Evolutionary conservation across 2,329 filamentous ascomycete species (phyloP), one percentile per base, ranked within the genome.

Genomic region (Diplodia intermedia): DNA sequence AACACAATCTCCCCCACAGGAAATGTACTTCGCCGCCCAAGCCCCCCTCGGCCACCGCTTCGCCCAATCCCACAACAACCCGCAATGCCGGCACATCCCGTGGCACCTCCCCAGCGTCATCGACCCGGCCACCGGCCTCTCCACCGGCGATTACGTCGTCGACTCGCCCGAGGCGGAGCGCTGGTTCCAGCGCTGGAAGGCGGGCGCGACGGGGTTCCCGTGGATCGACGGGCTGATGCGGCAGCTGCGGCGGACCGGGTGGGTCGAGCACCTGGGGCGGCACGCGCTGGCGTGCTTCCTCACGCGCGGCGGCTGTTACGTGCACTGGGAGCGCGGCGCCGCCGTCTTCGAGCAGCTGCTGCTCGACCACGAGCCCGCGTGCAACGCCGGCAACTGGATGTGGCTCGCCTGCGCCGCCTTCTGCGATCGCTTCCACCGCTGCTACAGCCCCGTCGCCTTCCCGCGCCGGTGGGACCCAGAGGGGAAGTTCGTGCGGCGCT

Each of bases 1-100:
- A 53, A 18, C n/a, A 3, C 47, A 36, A 0, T 2, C 11, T 14
- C 26, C 26, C 26, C 26, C 26, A 4, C 50, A 67, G 65, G 91
- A 94, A 75, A 94, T 94, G 91, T 94, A 93, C 78, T 93, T 94
- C 72, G 90, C 86, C 15, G 90, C 91, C 0, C 90, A 94, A 75
- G 90, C 90, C 0, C 84, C 86, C 0, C 80, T 93, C 1, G 91
- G 91, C 0, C 82, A 85, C 38, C 73, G 81, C 0, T 93, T 92
- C 72, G 82, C 80, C 0, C 90, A 91, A 73, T 89, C 89, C 0
- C 81, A 86, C 60, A 85, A 86, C 43, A 94, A 94, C 73, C 77
- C 84, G 0, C 80, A 89, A 70, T 90, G 87, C 49, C 85, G 90
- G n/a, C 93, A 93, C 77, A 86, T 94, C 15, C 90, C 90, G 4